Percentiles rank a stretch among this genome's conserved stretches.
These are phyloP conservation scores for Sphaerulina populicola DNA, from an alignment of 2,329 filamentous ascomycete genomes.

Conservation along the genomic window DNA sequence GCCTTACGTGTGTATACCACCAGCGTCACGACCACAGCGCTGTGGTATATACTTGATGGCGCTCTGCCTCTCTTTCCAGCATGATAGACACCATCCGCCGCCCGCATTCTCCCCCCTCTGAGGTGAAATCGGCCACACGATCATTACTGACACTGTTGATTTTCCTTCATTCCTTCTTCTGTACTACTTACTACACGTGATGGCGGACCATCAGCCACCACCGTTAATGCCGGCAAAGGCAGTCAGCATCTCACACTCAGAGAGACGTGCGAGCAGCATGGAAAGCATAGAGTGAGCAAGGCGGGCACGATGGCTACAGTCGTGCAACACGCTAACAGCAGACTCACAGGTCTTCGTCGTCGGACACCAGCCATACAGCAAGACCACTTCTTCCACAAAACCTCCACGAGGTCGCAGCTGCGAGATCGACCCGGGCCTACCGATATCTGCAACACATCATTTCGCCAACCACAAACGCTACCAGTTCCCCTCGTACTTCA, in stretches of 20 bases:
- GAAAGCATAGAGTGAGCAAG: background rate
- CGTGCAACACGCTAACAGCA: background rate
- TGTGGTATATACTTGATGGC: background rate
- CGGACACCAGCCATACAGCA: background rate
- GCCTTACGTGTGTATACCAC: background rate
- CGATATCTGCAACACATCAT: background rate
- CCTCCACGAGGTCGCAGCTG: background rate
- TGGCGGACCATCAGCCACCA: background rate
- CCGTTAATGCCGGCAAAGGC: background rate
- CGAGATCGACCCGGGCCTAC: background rate
- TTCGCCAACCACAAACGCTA: background rate
- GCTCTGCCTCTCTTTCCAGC: background rate
- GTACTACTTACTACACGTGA: background rate
- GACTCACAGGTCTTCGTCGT: background rate
- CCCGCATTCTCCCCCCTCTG: background rate
- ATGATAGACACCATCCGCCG: background rate
- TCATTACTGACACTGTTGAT: background rate
- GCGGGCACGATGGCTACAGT: background rate
- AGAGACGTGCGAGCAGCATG: background rate
- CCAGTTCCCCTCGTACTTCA: background rate
- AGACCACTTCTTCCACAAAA: background rate
- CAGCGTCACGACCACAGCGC: background rate
- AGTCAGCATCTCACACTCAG: background rate
- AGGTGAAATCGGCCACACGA: background rate
- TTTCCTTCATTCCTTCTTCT: background rate